These are phyloP conservation scores for Calonectria naviculata DNA, from an alignment of 2,329 filamentous ascomycete species.

Conservation along the genomic window DNA sequence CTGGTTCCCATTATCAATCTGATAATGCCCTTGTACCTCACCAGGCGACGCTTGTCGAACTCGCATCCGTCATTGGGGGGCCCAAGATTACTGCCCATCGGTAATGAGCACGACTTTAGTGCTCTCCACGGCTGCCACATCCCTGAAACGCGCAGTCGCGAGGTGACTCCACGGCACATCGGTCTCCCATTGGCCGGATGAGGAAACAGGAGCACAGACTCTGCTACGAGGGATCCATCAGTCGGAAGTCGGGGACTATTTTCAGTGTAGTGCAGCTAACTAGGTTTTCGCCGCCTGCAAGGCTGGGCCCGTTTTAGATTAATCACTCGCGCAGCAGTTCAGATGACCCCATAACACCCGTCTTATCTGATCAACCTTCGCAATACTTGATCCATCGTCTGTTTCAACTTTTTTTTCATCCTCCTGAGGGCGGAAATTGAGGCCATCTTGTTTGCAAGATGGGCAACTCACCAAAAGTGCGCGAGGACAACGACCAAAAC, in stretches of 20 bases:
- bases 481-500: background rate
- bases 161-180: background rate
- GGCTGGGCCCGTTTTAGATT: background rate
- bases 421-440: too few relatives aligned
- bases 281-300: too few relatives aligned
- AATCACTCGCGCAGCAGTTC: background rate
- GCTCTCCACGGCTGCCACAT: background rate
- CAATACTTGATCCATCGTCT: too few relatives aligned
- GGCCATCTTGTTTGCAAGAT: background rate
- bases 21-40: background rate
- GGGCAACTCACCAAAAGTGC: background rate
- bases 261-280: too few relatives aligned
- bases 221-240: too few relatives aligned
- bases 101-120: background rate
- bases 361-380: background rate
- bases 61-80: background rate
- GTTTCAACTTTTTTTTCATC: background rate
- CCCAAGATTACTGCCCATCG: background rate
- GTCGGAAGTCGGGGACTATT: too few relatives aligned
- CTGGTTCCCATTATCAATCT: background rate
- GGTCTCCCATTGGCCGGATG: background rate
- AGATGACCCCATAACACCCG: too few relatives aligned
- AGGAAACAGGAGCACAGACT: too few relatives aligned
- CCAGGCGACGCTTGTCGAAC: background rate
- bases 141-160: background rate